Evolutionary conservation across 2,329 filamentous ascomycete genomes (phyloP).

Genomic region (Arthrinium phaeospermum): DNA sequence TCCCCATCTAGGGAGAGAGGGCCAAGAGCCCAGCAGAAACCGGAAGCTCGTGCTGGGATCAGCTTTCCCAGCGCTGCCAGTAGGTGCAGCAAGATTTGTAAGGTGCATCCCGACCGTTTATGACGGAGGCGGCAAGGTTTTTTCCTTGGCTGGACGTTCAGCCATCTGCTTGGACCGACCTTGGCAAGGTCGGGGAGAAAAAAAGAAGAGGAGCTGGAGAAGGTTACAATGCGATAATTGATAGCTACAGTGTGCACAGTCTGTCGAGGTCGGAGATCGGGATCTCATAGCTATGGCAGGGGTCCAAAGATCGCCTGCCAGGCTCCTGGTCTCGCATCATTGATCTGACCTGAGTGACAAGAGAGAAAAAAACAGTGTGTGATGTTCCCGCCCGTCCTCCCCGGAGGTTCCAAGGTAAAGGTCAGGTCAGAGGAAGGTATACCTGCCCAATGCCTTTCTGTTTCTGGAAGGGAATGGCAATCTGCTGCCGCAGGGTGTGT

Average conservation of each 20-base stretch:
- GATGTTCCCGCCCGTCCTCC: conserved; percentile 10
- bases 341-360: conserved; percentile 18
- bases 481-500: conserved; percentile 10
- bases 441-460: conserved; percentile 14
- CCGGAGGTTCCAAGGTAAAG: conserved; percentile 11
- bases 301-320: conserved; percentile 19
- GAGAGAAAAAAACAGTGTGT: conserved; percentile 13
- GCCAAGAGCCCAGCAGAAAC: conserved; percentile 1
- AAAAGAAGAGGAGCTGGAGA: conserved; percentile 16
- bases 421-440: background rate
- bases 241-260: conserved; percentile 5
- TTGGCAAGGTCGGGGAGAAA: background rate
- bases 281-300: conserved; percentile 14
- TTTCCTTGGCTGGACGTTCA: background rate
- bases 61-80: conserved; percentile 13
- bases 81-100: background rate
- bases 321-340: conserved; percentile 21
- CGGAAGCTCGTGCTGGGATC: conserved; percentile 15
- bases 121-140: background rate
- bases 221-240: conserved; percentile 11
- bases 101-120: conserved; percentile 13
- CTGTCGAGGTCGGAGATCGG: conserved; percentile 9
- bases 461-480: background rate
- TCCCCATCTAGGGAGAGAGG: conserved; percentile 21
- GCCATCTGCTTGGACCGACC: background rate